Base-by-base conservation (phyloP, 495 filamentous ascomycete species). In the Talaromyces nanjingensis region DNA sequence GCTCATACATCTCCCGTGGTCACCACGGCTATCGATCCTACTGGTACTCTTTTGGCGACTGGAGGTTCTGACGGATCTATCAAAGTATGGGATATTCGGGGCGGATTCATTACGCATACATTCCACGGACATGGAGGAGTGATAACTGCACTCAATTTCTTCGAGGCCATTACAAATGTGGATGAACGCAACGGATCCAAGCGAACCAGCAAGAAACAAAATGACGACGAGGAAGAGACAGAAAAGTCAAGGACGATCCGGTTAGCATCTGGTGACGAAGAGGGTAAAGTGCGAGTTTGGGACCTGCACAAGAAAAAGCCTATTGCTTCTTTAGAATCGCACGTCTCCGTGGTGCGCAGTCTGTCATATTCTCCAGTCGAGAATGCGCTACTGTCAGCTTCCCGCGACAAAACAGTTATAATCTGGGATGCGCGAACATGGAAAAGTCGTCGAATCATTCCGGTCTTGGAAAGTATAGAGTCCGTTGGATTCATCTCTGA, bases 41-140 rank as follows among this genome's bases (percentile, higher is more conserved):
- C 92, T 2, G 88, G 93, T 68, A 97, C 93, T 14, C 78, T 99
- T 11, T 77, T 98, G 47, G 94, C 93, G 39, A 97, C 93, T 20
- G 94, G 94, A 61, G 90, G 86, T 25, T 91, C 94, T 7, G 94
- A 98, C 75, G 94, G 94, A 27, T 83, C 87, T 4, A 88, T 97
- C 65, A 99, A 99, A 73, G 88, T 99, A 60, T 98, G 91, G 92
- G 96, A 99, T 77, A 93, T 99, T 42, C 77, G 82, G 63, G 92
- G 90, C 18, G 96, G 94, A 14, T 98, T 87, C 72, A 85, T 91
- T 27, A 99, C 94, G 16, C 94, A 99, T 73, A 97, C 92, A 2
- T 93, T 99, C 72, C 87, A 91, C 66, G 94, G 93, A 16, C 93
- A 93, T 63, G 88, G 90, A 66, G 91, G 94, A 6, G 83, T 98